phyloP scores from a whole-genome alignment of 2,329 filamentous ascomycete genomes.

The Pseudopyricularia cyperi region DNA sequence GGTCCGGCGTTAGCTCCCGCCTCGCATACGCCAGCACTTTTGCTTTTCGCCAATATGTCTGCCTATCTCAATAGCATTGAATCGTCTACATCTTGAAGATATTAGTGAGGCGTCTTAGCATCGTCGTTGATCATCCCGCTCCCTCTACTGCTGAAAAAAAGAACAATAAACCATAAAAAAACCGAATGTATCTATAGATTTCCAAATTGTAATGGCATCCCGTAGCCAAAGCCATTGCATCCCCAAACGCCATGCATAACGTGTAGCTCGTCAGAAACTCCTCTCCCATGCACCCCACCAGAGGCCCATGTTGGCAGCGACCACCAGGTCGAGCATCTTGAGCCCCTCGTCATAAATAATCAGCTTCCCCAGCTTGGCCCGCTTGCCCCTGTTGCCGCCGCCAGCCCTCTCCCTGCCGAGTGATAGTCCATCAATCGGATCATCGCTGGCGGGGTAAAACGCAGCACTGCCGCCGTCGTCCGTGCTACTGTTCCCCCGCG shows the following conservation, averaged over 20 bases:
- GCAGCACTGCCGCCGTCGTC: not conserved
- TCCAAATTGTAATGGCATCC: no score
- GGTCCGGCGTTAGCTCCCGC: no score
- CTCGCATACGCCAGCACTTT: no score
- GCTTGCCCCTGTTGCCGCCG: slow-evolving; percentile 71
- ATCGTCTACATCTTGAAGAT: no score
- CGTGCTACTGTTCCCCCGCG: not conserved
- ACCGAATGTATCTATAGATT: not conserved
- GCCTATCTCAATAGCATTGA: no score
- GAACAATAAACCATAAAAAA: not conserved
- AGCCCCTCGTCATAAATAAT: slow-evolving; percentile 80
- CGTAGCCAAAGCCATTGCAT: not conserved
- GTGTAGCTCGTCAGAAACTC: slow-evolving; percentile 17
- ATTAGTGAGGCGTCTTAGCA: no score
- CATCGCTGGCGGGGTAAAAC: not conserved
- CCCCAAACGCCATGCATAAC: not conserved
- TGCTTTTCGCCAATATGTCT: no score
- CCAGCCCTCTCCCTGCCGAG: slow-evolving; percentile 74
- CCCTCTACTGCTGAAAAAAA: no score
- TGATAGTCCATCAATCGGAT: slow-evolving; percentile 23
- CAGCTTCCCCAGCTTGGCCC: slow-evolving; percentile 87
- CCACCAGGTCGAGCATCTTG: slow-evolving; percentile 89
- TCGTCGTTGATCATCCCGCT: no score
- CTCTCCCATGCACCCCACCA: slow-evolving; percentile 86
- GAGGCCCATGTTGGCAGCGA: slow-evolving; percentile 80